Evolutionary conservation across 306 rosid species (phyloP), one percentile per base, ranked within the genome.

Genomic region (Spatholobus suberectus): DNA sequence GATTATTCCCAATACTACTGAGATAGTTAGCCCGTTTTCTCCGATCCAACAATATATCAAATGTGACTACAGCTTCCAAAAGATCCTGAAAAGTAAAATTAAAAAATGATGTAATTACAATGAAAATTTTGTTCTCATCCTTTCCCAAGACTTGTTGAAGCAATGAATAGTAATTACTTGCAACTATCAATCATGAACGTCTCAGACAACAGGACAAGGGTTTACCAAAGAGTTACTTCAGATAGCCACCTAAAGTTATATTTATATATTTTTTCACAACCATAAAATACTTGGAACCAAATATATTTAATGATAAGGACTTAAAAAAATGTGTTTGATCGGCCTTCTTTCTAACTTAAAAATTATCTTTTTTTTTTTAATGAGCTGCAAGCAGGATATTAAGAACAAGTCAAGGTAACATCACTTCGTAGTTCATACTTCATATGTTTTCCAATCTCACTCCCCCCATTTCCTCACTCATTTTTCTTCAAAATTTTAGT

Each of bases 31-130:
- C 85, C 43, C 93, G 85, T 82, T 92, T 93, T 79, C 91, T 88
- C 67, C 98, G 86, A 87, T 95, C 98, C 77, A 88, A 71, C 91
- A 91, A 83, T 72, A 93, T 85, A 83, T 95, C 98, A 88, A 95
- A 95, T 13, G 99, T 98, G 26, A 92, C 92, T 15, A 95, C 97
- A 55, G 96, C 99, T 83, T 95, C 96, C 93, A 92, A 90, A 79
- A 95, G 94, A 90, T 93, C 97, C 99, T 95, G 93, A 40, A 80
- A 75, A 83, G n/a, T 55, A 65, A 46, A 11, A 51, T 75, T 55
- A 65, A 46, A 11, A 52, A 71, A 70, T 43, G 18, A 66, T n/a
- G 29, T 26, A 34, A 76, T 74, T 73, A 61, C 70, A 18, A 81
- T 29, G 27, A 62, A 66, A 82, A 75, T 15, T 6, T 13, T 38